A percentile compares a stretch with the other conserved stretches of the same genome.
These are phyloP conservation scores for Globisporangium canariense DNA, from an alignment of 352 stramenopile genomes.

Conservation along the genomic window DNA sequence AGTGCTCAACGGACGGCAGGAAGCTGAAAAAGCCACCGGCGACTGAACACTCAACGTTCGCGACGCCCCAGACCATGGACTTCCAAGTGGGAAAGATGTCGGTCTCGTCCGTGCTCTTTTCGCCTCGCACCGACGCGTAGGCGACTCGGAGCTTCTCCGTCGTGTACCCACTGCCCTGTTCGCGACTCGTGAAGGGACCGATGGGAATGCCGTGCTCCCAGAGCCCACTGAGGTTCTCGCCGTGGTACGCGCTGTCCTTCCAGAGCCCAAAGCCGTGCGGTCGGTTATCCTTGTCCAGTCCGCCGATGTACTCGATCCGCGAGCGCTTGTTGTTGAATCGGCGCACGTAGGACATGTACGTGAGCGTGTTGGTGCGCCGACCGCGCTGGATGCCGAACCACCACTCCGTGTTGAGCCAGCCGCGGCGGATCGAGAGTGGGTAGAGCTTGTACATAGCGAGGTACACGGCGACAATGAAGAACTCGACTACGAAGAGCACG, in stretches of 20 bases:
- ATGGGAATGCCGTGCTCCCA: conserved; percentile 49
- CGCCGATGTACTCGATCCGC: conserved; percentile 39
- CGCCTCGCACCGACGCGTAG: conserved; percentile 30
- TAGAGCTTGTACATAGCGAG: conserved; percentile 41
- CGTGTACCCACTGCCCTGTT: conserved; percentile 42
- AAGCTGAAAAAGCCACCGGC: conserved; percentile 26
- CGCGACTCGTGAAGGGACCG: conserved; percentile 45
- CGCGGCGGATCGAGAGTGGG: conserved; percentile 28
- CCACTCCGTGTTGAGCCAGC: conserved; percentile 29
- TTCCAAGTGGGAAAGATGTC: conserved; percentile 17
- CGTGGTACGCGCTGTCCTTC: conserved; percentile 47
- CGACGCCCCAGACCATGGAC: conserved; percentile 36
- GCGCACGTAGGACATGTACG: conserved; percentile 21
- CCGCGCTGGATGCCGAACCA: conserved; percentile 37
- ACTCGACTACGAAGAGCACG: conserved; percentile 30
- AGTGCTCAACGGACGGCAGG: conserved; percentile 22
- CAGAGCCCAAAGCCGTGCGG: conserved; percentile 47
- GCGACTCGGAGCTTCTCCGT: conserved; percentile 41
- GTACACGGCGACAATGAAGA: conserved; percentile 29
- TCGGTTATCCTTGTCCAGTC: conserved; percentile 32
- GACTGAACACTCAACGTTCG: conserved; percentile 36
- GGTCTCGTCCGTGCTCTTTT: conserved; percentile 12
- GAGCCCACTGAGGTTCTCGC: conserved; percentile 44
- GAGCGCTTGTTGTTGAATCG: conserved; percentile 16
- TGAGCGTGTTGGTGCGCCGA: conserved; percentile 28